A percentile compares a stretch with the other conserved stretches of the same genome.
phyloP scores from a whole-genome alignment of 2,329 filamentous ascomycete species.

The Zasmidium angulare region DNA sequence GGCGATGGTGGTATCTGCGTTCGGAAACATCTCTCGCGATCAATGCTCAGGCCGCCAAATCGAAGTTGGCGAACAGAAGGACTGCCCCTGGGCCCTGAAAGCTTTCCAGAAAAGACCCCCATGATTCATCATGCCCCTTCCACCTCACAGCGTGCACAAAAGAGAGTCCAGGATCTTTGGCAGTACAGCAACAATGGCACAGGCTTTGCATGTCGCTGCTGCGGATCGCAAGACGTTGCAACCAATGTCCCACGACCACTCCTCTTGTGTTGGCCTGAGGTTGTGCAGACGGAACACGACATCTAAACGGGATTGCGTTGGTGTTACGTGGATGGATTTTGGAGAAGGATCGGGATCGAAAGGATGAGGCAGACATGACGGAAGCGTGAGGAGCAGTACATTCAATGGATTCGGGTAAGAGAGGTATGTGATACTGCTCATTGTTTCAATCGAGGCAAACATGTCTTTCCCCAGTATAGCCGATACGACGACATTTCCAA shows the following conservation, averaged over 20 bases:
- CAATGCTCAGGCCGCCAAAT: too few species aligned
- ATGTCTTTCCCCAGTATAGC: too few species aligned
- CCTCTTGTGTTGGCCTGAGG: not conserved
- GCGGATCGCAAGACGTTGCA: conserved; percentile 2
- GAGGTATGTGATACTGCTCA: not conserved
- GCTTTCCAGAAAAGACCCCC: not conserved
- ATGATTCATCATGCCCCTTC: not conserved
- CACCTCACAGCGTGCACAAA: not conserved
- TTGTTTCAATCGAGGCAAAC: too few species aligned
- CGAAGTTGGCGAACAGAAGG: too few species aligned
- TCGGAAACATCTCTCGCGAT: too few species aligned
- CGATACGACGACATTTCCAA: too few species aligned
- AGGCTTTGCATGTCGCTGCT: not conserved
- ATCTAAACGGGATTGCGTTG: not conserved
- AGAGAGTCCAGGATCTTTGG: not conserved
- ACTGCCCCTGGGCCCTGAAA: too few species aligned
- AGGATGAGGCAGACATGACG: too few species aligned
- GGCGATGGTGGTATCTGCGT: too few species aligned
- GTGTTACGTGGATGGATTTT: not conserved
- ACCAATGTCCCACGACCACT: not conserved
- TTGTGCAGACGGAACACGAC: not conserved
- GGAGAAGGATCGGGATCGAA: too few species aligned
- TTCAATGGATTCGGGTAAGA: too few species aligned
- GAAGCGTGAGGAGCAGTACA: too few species aligned
- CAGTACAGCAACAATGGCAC: not conserved